Evolutionary conservation across 495 filamentous ascomycete species (phyloP).

Genomic region (Pseudotulostoma volvatum): DNA sequence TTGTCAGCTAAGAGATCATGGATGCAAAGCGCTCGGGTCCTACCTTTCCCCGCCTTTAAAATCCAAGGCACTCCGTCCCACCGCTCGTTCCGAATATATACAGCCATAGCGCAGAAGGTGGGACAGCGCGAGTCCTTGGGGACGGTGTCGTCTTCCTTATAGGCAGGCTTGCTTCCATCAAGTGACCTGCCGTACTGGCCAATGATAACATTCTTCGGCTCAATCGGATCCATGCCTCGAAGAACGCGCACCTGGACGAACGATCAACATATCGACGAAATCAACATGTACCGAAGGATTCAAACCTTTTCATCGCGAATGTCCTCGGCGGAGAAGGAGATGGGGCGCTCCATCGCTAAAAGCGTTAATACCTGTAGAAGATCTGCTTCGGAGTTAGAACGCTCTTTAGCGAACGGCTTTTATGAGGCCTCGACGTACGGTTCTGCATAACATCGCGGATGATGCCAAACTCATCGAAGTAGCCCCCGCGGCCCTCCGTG

Average conservation of each 20-base stretch:
- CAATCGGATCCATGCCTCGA: slow-evolving; percentile 81
- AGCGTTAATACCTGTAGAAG: slow-evolving; percentile 90
- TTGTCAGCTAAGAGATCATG: slow-evolving; percentile 4
- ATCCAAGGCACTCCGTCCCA: slow-evolving; percentile 99
- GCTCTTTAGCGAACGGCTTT: too few relatives aligned
- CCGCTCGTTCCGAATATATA: slow-evolving; percentile 97
- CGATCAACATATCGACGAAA: neutral
- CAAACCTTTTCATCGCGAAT: slow-evolving; percentile 94
- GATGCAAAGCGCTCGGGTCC: slow-evolving; percentile 1
- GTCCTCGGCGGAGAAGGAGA: slow-evolving; percentile 96
- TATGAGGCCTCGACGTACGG: slow-evolving; percentile 28
- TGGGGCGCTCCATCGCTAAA: slow-evolving; percentile 94
- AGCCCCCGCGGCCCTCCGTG: slow-evolving; percentile 96
- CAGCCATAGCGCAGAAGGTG: slow-evolving; percentile 93
- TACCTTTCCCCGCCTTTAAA: slow-evolving; percentile 91
- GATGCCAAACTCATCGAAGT: slow-evolving; percentile 99
- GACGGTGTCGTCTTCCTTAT: slow-evolving; percentile 98
- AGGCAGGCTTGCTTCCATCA: slow-evolving; percentile 91
- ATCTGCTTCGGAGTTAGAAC: too few relatives aligned
- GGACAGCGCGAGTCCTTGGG: slow-evolving; percentile 95
- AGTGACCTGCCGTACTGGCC: slow-evolving; percentile 95
- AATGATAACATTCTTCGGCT: slow-evolving; percentile 99
- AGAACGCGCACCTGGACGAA: slow-evolving; percentile 52
- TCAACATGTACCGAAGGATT: neutral
- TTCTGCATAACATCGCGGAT: slow-evolving; percentile 98